These are phyloP conservation scores for Nakazawaea ishiwadae DNA, from an alignment of 805 yeast genomes.

Conservation along the genomic window DNA sequence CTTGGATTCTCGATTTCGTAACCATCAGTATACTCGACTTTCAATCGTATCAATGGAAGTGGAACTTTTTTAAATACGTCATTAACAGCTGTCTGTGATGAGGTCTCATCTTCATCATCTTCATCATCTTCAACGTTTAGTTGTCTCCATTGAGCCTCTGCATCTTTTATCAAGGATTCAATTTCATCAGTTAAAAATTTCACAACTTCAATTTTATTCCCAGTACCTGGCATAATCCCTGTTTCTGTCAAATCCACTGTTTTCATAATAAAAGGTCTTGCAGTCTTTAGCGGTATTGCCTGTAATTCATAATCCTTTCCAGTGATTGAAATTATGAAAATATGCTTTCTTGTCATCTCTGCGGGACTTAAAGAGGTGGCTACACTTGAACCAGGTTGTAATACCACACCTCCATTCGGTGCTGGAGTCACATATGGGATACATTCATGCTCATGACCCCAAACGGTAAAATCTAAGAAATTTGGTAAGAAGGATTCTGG, in stretches of 20 bases:
- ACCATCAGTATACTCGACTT: conserved; percentile 88
- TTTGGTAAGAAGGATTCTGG: conserved; percentile 83
- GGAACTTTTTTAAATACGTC: conserved; percentile 46
- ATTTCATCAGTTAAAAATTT: conserved; percentile 58
- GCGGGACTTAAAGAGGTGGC: conserved; percentile 88
- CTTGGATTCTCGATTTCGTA: conserved; percentile 90
- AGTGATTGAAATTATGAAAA: conserved; percentile 64
- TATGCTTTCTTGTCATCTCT: conserved; percentile 72
- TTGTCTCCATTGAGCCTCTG: conserved; percentile 43
- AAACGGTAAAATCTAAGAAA: conserved; percentile 76
- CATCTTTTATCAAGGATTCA: conserved; percentile 59
- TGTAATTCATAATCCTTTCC: conserved; percentile 52
- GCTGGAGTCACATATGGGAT: conserved; percentile 62
- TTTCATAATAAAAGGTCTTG: conserved; percentile 78
- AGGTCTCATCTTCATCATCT: conserved; percentile 11
- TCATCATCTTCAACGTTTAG: conserved; percentile 19
- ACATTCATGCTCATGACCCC: conserved; percentile 99
- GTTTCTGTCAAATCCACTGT: conserved; percentile 54
- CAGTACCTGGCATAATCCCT: conserved; percentile 54
- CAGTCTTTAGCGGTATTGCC: conserved; percentile 60
- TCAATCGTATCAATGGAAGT: conserved; percentile 72
- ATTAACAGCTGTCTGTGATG: too few species aligned
- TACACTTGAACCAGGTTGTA: conserved; percentile 92
- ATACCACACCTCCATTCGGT: conserved; percentile 63
- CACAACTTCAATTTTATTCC: conserved; percentile 56